Percentiles rank a stretch among this genome's conserved stretches.
Evolutionary conservation across 768 basidiomycete species (phyloP).

Genomic region (Boletus coccyginus): DNA sequence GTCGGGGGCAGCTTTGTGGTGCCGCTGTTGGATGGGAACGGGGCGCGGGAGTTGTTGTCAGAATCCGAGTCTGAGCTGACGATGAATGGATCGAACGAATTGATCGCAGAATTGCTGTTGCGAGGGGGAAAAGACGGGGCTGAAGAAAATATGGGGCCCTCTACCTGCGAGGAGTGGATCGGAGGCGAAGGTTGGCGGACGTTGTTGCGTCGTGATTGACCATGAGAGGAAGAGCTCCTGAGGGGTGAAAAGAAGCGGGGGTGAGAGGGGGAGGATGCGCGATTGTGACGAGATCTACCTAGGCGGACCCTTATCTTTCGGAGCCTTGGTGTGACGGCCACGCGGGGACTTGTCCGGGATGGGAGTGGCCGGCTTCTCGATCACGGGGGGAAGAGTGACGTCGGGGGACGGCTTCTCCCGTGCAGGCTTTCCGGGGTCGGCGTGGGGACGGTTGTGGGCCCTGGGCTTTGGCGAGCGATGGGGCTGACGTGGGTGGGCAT

Average conservation of each 20-base stretch:
- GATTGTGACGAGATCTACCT: slow-evolving; percentile 35
- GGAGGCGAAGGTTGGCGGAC: slow-evolving; percentile 66
- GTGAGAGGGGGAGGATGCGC: background rate
- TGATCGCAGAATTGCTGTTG: slow-evolving; percentile 33
- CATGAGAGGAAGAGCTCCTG: slow-evolving; percentile 48
- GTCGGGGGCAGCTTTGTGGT: slow-evolving; percentile 35
- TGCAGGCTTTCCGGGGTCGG: slow-evolving; percentile 32
- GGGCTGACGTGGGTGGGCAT: slow-evolving; percentile 33
- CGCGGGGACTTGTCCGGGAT: slow-evolving; percentile 30
- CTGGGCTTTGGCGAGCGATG: slow-evolving; percentile 39
- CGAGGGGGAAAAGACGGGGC: slow-evolving; percentile 27
- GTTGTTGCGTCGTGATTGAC: slow-evolving; percentile 47
- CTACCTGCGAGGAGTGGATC: slow-evolving; percentile 63
- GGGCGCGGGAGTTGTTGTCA: slow-evolving; percentile 35
- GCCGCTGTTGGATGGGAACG: slow-evolving; percentile 22
- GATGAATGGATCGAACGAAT: slow-evolving; percentile 48
- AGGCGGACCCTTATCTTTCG: slow-evolving; percentile 41
- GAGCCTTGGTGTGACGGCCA: slow-evolving; percentile 36
- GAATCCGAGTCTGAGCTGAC: slow-evolving; percentile 45
- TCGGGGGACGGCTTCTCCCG: slow-evolving; percentile 26
- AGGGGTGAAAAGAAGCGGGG: background rate
- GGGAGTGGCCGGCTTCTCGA: slow-evolving; percentile 29
- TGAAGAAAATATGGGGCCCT: slow-evolving; percentile 38
- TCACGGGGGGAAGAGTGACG: slow-evolving; percentile 31
- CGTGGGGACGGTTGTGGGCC: slow-evolving; percentile 17